Conservation (phyloP, 176 grass and related monocot species). For the Dendrocalamus sinicus region DNA sequence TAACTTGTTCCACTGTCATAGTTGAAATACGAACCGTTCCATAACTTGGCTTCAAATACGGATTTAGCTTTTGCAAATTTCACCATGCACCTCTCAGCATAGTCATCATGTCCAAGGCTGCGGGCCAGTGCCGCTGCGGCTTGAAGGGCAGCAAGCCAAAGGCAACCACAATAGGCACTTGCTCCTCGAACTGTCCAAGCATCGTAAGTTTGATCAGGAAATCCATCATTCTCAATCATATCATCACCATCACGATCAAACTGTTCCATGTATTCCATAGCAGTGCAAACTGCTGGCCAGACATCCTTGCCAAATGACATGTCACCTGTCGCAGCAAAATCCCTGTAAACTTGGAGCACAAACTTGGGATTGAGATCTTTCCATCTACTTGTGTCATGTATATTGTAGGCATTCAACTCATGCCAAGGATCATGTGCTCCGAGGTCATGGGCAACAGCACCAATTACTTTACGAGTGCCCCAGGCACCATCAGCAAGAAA, state of each 20-base stretch:
- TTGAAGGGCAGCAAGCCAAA: conserved; percentile 94
- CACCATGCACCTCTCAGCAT: conserved; percentile 80
- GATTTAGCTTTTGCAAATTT: conserved; percentile 86
- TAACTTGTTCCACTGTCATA: conserved; percentile 90
- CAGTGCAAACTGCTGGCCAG: conserved; percentile 90
- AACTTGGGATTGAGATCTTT: conserved; percentile 99
- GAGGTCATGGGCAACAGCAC: conserved; percentile 94
- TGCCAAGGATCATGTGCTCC: conserved; percentile 96
- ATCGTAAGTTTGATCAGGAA: conserved; percentile 99
- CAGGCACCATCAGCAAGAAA: conserved; percentile 92
- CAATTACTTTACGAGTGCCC: conserved; percentile 84
- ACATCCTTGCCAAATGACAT: conserved; percentile 83
- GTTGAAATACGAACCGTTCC: conserved; percentile 95
- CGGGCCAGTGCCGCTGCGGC: conserved; percentile 78
- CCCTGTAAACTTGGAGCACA: conserved; percentile 88
- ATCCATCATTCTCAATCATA: conserved; percentile 95
- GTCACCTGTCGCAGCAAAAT: conserved; percentile 85
- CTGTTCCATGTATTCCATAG: conserved; percentile 95
- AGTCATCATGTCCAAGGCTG: conserved; percentile 70
- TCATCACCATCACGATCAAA: conserved; percentile 87
- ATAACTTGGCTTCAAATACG: conserved; percentile 79
- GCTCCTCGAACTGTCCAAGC: conserved; percentile 90
- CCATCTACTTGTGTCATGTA: conserved; percentile 98
- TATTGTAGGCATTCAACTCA: conserved; percentile 99
- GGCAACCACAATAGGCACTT: conserved; percentile 91